Conservation (phyloP, 169 alveolate species). For the Cardiosporidium cionae region DNA sequence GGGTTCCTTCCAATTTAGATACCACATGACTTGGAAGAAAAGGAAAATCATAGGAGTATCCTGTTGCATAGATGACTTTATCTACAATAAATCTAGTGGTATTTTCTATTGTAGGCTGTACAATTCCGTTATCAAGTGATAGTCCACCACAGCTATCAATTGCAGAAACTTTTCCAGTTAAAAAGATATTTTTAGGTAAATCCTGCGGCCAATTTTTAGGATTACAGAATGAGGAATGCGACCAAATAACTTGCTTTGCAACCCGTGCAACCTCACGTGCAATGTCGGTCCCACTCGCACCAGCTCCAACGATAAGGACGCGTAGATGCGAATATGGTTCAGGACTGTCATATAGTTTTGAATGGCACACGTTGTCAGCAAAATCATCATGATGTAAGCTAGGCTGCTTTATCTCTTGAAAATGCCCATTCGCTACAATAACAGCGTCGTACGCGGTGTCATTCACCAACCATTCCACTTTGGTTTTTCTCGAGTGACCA, state of each 20-base stretch:
- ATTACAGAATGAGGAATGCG: background rate
- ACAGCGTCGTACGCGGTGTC: background rate
- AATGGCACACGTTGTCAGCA: background rate
- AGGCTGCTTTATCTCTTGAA: background rate
- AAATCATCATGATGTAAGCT: no score
- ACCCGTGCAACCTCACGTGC: background rate
- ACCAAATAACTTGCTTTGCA: background rate
- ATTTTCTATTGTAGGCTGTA: background rate
- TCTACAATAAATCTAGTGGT: background rate
- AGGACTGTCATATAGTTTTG: background rate
- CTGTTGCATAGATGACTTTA: background rate
- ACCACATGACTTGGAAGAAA: background rate
- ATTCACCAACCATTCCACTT: background rate
- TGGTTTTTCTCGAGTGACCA: background rate
- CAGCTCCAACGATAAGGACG: conserved; percentile 4
- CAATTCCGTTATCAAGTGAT: background rate
- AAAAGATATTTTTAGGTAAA: no score
- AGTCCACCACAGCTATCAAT: background rate
- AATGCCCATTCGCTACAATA: conserved; percentile 2
- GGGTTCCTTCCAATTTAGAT: background rate
- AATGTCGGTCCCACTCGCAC: background rate
- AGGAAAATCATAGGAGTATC: background rate
- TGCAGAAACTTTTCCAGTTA: background rate
- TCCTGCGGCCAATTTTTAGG: background rate
- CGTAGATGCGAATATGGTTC: background rate